Percentiles rank a stretch among this genome's conserved stretches.
phyloP scores from a whole-genome alignment of 495 filamentous ascomycete species.

The Daldinia caldariorum region DNA sequence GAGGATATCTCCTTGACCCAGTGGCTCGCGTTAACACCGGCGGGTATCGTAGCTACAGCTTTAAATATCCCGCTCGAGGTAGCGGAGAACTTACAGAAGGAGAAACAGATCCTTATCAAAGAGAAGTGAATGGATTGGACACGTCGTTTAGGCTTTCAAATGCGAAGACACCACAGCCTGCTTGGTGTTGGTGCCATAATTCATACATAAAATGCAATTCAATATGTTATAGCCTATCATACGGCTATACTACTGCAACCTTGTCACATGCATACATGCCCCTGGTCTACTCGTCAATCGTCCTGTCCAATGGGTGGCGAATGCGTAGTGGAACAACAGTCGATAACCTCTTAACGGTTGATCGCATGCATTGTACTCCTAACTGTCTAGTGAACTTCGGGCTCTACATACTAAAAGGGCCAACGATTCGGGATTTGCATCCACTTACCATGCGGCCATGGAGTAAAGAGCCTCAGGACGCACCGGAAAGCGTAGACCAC shows the following conservation, averaged over 20 bases:
- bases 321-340: not conserved
- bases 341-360: not conserved
- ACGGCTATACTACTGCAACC: not conserved
- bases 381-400: not conserved
- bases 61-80: conserved; percentile 67
- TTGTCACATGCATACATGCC: not conserved
- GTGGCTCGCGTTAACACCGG: conserved; percentile 71
- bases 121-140: conserved; percentile 16
- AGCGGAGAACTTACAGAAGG: conserved; percentile 67
- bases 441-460: not conserved
- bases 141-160: not conserved
- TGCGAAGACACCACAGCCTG: not conserved
- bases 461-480: not conserved
- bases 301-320: not conserved
- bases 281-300: not conserved
- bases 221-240: not conserved
- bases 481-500: conserved; percentile 15
- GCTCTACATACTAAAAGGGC: not conserved
- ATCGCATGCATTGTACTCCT: not conserved
- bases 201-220: not conserved
- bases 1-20: conserved; percentile 70
- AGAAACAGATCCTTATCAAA: conserved; percentile 68
- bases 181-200: not conserved
- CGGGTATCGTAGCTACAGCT: conserved; percentile 66
- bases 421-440: not conserved